These are phyloP conservation scores for Waltergamsia citrina DNA, from an alignment of 2,329 filamentous ascomycete species.

Conservation along the genomic window DNA sequence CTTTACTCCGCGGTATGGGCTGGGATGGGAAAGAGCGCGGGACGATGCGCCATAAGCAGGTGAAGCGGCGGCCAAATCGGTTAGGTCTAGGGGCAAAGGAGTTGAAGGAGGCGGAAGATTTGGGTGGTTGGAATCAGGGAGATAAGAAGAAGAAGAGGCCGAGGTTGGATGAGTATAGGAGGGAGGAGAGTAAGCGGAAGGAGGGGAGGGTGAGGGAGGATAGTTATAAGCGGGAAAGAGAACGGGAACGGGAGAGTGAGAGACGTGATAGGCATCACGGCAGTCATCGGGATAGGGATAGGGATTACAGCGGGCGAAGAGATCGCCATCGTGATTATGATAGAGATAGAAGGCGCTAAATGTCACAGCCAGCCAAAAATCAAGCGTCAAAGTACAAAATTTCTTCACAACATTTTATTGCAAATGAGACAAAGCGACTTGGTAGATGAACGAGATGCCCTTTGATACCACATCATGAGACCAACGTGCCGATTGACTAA, in stretches of 20 bases:
- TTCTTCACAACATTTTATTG: background rate
- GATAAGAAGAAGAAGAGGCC: conserved; percentile 33
- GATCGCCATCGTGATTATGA: conserved; percentile 1
- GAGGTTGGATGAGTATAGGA: conserved; percentile 39
- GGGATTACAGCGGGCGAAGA: conserved; percentile 11
- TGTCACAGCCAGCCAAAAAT: background rate
- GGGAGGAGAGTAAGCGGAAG: conserved; percentile 32
- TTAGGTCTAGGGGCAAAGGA: conserved; percentile 86
- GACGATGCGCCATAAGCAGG: conserved; percentile 44
- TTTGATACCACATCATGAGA: no score
- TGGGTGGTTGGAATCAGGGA: conserved; percentile 73
- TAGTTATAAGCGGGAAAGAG: conserved; percentile 37
- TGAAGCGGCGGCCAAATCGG: conserved; percentile 66
- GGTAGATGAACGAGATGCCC: no score
- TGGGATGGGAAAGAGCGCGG: conserved; percentile 66
- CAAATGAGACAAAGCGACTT: no score
- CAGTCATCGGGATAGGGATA: conserved; percentile 13
- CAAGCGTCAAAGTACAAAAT: background rate
- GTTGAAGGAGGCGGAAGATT: conserved; percentile 59
- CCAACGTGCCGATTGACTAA: no score
- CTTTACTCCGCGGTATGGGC: conserved; percentile 85
- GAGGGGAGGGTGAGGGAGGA: conserved; percentile 30
- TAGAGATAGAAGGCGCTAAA: background rate
- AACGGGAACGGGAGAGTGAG: conserved; percentile 28
- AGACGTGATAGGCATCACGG: conserved; percentile 22